phyloP scores from a whole-genome alignment of 139 green algal genomes.

The Chlamydomonas sphaeroides region DNA sequence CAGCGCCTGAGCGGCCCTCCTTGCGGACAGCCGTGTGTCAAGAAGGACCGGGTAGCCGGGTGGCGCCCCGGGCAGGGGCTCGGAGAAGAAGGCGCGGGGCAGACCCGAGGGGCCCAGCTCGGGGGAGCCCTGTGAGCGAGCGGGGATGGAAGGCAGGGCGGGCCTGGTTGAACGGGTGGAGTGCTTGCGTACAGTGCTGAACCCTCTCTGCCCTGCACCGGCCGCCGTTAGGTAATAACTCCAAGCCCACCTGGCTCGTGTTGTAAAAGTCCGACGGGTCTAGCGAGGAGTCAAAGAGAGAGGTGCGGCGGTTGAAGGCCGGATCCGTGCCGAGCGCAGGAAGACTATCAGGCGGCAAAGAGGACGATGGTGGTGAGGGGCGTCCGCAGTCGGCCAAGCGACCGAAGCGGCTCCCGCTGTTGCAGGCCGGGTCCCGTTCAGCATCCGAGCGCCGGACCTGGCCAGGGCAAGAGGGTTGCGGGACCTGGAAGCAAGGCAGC shows the following conservation, averaged over 20 bases:
- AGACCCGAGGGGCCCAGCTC: constrained; percentile 1
- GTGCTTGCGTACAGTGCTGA: background rate
- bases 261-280: background rate
- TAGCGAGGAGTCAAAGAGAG: background rate
- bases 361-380: too few species aligned
- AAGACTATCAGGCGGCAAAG: too few species aligned
- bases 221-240: background rate
- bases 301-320: background rate
- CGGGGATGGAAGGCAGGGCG: background rate
- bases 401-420: too few species aligned
- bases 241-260: background rate
- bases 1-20: constrained; percentile 1
- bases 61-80: background rate
- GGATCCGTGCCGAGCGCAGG: background rate
- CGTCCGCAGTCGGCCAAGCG: background rate
- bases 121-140: background rate
- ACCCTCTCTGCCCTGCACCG: too few species aligned
- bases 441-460: constrained; percentile 1
- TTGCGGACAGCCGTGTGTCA: constrained; percentile 5
- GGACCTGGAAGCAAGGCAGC: too few species aligned
- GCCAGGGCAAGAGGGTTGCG: too few species aligned
- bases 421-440: too few species aligned
- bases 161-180: background rate
- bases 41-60: constrained; percentile 42
- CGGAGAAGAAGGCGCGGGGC: constrained; percentile 41